Percentiles rank a stretch among this genome's conserved stretches.
phyloP scores from a whole-genome alignment of 495 filamentous ascomycete species.

The Penicillium subrubescens region DNA sequence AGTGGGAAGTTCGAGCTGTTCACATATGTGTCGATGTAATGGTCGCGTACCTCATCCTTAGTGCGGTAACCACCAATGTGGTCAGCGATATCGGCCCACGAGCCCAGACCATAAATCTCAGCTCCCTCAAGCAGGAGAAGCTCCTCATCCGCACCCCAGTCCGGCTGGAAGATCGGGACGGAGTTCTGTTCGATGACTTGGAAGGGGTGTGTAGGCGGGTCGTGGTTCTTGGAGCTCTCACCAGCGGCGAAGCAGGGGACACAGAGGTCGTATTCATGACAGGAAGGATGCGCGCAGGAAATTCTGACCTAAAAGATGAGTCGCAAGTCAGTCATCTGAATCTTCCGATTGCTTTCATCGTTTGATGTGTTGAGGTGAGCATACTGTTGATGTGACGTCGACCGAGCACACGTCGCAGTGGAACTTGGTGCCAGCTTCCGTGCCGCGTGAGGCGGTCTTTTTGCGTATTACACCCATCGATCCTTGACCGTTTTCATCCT shows the following conservation, averaged over 20 bases:
- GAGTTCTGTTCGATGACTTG: conserved; percentile 98
- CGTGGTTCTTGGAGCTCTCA: conserved; percentile 73
- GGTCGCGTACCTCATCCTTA: conserved; percentile 93
- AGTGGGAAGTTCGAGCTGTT: conserved; percentile 82
- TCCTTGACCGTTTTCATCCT: conserved; percentile 46
- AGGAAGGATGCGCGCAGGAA: conserved; percentile 78
- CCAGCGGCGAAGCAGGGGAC: conserved; percentile 91
- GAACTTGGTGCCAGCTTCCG: conserved; percentile 90
- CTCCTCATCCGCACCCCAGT: conserved; percentile 98
- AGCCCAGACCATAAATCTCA: conserved; percentile 96
- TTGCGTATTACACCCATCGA: conserved; percentile 95
- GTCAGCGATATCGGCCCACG: conserved; percentile 97
- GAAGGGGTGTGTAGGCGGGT: conserved; percentile 80
- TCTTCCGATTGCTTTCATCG: neutral
- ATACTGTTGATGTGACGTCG: conserved; percentile 93
- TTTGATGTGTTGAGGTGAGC: conserved; percentile 18
- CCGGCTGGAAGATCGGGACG: conserved; percentile 89
- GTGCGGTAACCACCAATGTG: conserved; percentile 93
- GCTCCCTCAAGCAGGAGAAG: conserved; percentile 88
- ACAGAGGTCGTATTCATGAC: conserved; percentile 95
- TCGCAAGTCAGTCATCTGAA: neutral
- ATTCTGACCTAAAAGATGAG: conserved; percentile 76
- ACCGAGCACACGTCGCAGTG: conserved; percentile 94
- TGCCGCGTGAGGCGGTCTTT: conserved; percentile 86
- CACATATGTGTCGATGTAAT: conserved; percentile 88